phyloP scores from a whole-genome alignment of 305 asterid species.

The Andrographis paniculata region DNA sequence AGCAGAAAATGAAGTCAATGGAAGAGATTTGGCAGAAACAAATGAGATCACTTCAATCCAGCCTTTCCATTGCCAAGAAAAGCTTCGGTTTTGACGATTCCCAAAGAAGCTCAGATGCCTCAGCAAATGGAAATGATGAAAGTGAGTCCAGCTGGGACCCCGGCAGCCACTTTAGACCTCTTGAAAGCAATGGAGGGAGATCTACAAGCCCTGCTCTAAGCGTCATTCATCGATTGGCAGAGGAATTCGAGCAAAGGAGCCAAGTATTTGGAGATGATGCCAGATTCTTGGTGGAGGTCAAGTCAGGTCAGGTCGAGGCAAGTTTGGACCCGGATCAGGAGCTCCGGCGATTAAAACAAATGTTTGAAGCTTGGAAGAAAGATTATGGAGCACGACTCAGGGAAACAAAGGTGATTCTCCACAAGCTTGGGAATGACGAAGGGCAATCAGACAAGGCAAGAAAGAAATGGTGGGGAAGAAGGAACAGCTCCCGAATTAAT shows the following conservation, averaged over 20 bases:
- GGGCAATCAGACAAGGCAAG: constrained; percentile 46
- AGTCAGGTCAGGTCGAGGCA: constrained; percentile 78
- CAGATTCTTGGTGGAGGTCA: constrained; percentile 80
- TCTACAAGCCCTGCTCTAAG: constrained; percentile 6
- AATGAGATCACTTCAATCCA: constrained; percentile 92
- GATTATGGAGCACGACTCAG: constrained; percentile 75
- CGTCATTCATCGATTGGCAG: constrained; percentile 75
- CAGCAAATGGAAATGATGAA: constrained; percentile 32
- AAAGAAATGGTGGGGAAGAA: constrained; percentile 92
- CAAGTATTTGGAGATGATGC: constrained; percentile 90
- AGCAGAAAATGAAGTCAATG: constrained; percentile 91
- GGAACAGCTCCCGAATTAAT: constrained; percentile 50
- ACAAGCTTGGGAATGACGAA: constrained; percentile 65
- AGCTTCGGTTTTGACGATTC: constrained; percentile 78
- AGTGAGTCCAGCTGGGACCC: constrained; percentile 50
- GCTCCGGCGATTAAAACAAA: constrained; percentile 67
- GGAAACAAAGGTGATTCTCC: constrained; percentile 76
- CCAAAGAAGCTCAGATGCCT: constrained; percentile 63
- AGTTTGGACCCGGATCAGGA: constrained; percentile 76
- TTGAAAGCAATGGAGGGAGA: not conserved
- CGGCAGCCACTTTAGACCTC: constrained; percentile 32
- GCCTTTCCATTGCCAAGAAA: constrained; percentile 81
- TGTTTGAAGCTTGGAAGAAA: constrained; percentile 93
- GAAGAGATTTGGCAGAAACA: constrained; percentile 99
- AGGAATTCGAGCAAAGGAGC: constrained; percentile 89